Percentiles rank a stretch among this genome's conserved stretches.
phyloP scores from a whole-genome alignment of 2,329 filamentous ascomycete species.

The Botrytis deweyae region DNA sequence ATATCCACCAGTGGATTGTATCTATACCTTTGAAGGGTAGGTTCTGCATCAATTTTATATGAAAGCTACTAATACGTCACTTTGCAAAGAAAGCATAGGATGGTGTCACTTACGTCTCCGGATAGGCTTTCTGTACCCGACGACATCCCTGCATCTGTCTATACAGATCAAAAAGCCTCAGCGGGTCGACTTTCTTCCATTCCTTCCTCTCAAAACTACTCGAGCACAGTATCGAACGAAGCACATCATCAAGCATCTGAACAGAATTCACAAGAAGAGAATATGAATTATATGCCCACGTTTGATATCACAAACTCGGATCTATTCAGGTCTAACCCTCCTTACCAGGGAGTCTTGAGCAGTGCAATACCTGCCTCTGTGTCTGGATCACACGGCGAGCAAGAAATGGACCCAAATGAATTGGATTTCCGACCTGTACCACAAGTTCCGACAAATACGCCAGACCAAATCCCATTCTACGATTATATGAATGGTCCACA shows the following conservation, averaged over 20 bases:
- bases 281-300: neutral
- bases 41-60: neutral
- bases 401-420: neutral
- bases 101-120: neutral
- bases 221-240: neutral
- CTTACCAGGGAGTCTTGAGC: neutral
- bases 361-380: neutral
- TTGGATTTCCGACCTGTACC: neutral
- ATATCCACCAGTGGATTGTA: constrained; percentile 20
- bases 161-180: neutral
- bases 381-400: neutral
- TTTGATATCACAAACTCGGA: neutral
- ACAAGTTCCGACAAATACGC: neutral
- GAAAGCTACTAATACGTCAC: neutral
- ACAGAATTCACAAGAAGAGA: neutral
- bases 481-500: neutral
- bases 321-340: neutral
- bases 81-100: neutral
- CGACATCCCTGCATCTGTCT: neutral
- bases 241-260: neutral
- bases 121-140: constrained; percentile 8
- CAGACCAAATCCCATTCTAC: neutral
- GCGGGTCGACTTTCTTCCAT: neutral
- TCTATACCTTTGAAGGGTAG: constrained; percentile 19
- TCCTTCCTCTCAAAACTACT: neutral